phyloP scores from a whole-genome alignment of 192 early-diverging fungal genomes.

The Entophlyctis luteolus region DNA sequence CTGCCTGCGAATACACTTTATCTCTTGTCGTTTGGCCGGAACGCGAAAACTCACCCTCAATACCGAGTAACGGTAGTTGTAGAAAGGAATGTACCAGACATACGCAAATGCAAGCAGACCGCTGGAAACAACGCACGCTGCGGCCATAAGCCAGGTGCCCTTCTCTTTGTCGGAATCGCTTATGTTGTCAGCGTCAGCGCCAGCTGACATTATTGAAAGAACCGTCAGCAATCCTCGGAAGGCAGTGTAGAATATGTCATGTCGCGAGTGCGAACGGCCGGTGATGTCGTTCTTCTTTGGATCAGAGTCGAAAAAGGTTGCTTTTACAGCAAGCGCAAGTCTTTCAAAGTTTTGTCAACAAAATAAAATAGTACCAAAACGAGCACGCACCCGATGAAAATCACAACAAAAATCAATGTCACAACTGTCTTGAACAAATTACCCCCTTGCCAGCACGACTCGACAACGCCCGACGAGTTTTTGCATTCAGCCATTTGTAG shows the following conservation, averaged over 20 bases:
- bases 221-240: constrained; percentile 36
- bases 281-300: constrained; percentile 33
- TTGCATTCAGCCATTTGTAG: constrained; percentile 14
- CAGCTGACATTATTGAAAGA: constrained; percentile 21
- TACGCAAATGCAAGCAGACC: constrained; percentile 12
- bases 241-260: constrained; percentile 36
- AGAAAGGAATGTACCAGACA: constrained; percentile 47
- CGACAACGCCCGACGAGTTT: neutral
- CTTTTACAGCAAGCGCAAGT: constrained; percentile 35
- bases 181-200: neutral
- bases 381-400: constrained; percentile 33
- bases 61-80: constrained; percentile 33
- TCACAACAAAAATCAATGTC: constrained; percentile 23
- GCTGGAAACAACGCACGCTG: constrained; percentile 7
- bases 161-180: neutral
- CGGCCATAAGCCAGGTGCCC: constrained; percentile 7
- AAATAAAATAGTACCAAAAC: neutral
- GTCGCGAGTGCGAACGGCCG: constrained; percentile 34
- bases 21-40: neutral
- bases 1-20: constrained; percentile 11
- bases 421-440: constrained; percentile 28
- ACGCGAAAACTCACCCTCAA: constrained; percentile 19
- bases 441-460: constrained; percentile 21
- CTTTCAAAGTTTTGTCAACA: constrained; percentile 7
- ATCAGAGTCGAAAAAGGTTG: constrained; percentile 48